Base-by-base conservation (phyloP, 148 eudicot species). In the Agrostemma githago region DNA sequence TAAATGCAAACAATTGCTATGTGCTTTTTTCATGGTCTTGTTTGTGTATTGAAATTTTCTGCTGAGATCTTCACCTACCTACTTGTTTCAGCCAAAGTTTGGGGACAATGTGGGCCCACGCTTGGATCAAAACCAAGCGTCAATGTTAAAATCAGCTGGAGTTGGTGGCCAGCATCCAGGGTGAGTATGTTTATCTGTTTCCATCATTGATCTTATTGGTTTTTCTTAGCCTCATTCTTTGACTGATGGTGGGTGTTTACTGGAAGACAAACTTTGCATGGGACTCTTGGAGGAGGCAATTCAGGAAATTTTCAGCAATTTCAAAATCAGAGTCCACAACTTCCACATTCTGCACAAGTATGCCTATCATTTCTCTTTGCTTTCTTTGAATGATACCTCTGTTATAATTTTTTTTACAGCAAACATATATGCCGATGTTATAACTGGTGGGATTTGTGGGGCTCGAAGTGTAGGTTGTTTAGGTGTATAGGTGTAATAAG, bases 131-230 rank as follows among this genome's bases (percentile, higher is more conserved):
- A 90, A 81, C 79, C 95, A 88, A 62, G 85, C 87, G 44, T 80
- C 92, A 40, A 83, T 88, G 60, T 70, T 90, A 79, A 90, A 88
- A 81, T 84, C 90, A n/a, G 85, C 84, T 60, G 80, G 83, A 43
- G 82, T 83, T 64, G 86, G 85, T 72, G 90, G 92, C 61, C 95
- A 88, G 78, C 82, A 87, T 77, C 82, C 88, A 72, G 96, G 90
- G 96, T 90, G 75, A 42, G 73, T 74, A 16, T 88, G 34, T 63
- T 21, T 43, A 4, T 17, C n/a, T 43, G 56, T 56, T 20, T 73
- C 34, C 34, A 26, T 26, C 17, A 37, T 20, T 65, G 38, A 39
- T 43, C 66, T 61, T 57, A 60, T 66, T 62, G 34, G 38, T 66
- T 20, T 53, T 66, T 41, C 17, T 56, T 78, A 58, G 39, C 21